phyloP scores from a whole-genome alignment of 106 monocot genomes.

The Apostasia ramifera region DNA sequence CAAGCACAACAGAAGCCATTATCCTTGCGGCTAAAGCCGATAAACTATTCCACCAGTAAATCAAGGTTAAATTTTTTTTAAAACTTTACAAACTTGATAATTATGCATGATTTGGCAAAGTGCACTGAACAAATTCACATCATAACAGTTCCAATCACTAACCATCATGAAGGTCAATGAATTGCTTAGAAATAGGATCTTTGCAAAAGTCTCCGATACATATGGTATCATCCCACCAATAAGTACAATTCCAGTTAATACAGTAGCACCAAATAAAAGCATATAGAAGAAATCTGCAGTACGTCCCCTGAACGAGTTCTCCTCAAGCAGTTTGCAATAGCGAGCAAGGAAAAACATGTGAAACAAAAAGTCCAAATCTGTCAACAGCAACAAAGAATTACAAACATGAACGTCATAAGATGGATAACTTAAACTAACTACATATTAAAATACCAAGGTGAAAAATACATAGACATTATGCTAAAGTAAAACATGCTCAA shows the following conservation, averaged over 20 bases:
- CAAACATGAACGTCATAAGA: too few relatives aligned
- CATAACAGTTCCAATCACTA: slow-evolving; percentile 6
- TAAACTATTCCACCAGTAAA: neutral
- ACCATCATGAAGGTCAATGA: slow-evolving; percentile 99
- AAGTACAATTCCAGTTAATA: slow-evolving; percentile 77
- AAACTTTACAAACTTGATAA: too few relatives aligned
- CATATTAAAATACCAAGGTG: too few relatives aligned
- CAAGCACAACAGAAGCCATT: too few relatives aligned
- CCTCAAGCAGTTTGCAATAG: slow-evolving; percentile 97
- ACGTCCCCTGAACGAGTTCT: slow-evolving; percentile 96
- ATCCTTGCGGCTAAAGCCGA: too few relatives aligned
- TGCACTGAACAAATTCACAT: neutral
- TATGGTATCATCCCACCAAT: slow-evolving; percentile 95
- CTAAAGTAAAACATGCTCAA: too few relatives aligned
- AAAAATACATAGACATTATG: too few relatives aligned
- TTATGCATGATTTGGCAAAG: neutral
- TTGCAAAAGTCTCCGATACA: slow-evolving; percentile 79
- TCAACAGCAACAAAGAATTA: slow-evolving; percentile 9
- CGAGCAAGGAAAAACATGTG: slow-evolving; percentile 99
- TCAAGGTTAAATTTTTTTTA: neutral
- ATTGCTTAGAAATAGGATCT: slow-evolving; percentile 89
- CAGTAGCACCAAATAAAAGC: slow-evolving; percentile 93
- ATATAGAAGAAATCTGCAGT: slow-evolving; percentile 98
- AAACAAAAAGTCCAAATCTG: slow-evolving; percentile 96
- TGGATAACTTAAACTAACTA: too few relatives aligned